Percentiles rank a stretch among this genome's conserved stretches.
These are phyloP conservation scores for Stropharia rugosoannulata DNA, from an alignment of 768 basidiomycete genomes.

Conservation along the genomic window DNA sequence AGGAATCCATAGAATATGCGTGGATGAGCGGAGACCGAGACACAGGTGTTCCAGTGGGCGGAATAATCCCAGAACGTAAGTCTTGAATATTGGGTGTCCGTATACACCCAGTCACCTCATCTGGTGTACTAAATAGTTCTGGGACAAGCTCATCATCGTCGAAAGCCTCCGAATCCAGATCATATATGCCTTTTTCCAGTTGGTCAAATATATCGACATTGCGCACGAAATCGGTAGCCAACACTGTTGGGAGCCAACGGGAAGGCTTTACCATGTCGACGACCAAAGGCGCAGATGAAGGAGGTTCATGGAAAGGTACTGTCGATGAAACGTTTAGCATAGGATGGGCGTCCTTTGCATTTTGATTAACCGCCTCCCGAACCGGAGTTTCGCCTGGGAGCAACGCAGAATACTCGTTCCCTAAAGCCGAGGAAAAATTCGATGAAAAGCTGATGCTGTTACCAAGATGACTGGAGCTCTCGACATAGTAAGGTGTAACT, in stretches of 20 bases:
- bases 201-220: neutral
- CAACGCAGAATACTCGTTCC: neutral
- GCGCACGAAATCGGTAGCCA: too few relatives aligned
- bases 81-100: conserved; percentile 5
- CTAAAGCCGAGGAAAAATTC: neutral
- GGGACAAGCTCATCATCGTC: too few relatives aligned
- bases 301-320: neutral
- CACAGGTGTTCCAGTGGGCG: conserved; percentile 9
- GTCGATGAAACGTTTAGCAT: too few relatives aligned
- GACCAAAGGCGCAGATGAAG: conserved; percentile 8
- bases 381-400: neutral
- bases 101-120: neutral
- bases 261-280: conserved; percentile 1
- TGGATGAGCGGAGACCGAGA: conserved; percentile 9
- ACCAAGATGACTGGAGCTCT: neutral
- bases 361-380: neutral
- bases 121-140: neutral
- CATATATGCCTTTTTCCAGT: neutral
- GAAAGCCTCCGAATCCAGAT: neutral
- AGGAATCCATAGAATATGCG: conserved; percentile 8
- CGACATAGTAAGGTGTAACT: neutral
- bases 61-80: conserved; percentile 8
- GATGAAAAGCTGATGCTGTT: conserved; percentile 1
- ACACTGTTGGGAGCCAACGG: neutral
- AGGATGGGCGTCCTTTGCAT: neutral